These are phyloP conservation scores for Flaveria brownii DNA, from an alignment of 129 eudicot species.

Conservation along the genomic window DNA sequence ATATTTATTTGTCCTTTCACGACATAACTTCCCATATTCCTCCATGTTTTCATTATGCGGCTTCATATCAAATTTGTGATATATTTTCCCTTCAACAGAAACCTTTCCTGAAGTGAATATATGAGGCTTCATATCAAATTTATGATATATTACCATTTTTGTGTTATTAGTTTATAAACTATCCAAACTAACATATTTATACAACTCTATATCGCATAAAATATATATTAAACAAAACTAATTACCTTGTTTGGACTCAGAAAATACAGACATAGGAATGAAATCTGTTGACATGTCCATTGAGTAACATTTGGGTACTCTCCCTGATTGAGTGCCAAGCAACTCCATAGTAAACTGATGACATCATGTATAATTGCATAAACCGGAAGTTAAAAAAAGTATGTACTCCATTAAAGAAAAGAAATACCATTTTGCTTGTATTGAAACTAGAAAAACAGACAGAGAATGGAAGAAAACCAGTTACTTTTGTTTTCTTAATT, in stretches of 20 bases:
- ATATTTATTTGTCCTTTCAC: constrained; percentile 75
- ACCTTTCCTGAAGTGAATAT: constrained; percentile 46
- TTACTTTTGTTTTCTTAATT: constrained; percentile 1
- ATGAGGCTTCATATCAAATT: constrained; percentile 94
- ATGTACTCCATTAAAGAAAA: constrained; percentile 1
- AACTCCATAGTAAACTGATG: constrained; percentile 89
- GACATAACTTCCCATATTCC: constrained; percentile 71
- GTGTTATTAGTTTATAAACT: constrained; percentile 2
- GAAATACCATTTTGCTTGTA: constrained; percentile 16
- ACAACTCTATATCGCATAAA: not conserved
- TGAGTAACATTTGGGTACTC: constrained; percentile 61
- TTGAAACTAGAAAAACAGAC: constrained; percentile 14
- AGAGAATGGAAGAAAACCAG: not conserved
- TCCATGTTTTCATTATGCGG: constrained; percentile 73
- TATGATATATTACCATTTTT: constrained; percentile 51
- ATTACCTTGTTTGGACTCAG: constrained; percentile 84
- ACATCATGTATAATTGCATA: constrained; percentile 36
- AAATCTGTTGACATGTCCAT: constrained; percentile 89
- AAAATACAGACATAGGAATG: constrained; percentile 85
- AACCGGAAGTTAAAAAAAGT: constrained; percentile 21
- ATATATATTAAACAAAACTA: not conserved
- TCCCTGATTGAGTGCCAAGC: constrained; percentile 62
- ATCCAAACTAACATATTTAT: constrained; percentile 7
- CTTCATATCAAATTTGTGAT: constrained; percentile 88
- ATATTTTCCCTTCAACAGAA: constrained; percentile 81